phyloP scores from a whole-genome alignment of 345 rosid genomes.

The Syzygium grande region DNA sequence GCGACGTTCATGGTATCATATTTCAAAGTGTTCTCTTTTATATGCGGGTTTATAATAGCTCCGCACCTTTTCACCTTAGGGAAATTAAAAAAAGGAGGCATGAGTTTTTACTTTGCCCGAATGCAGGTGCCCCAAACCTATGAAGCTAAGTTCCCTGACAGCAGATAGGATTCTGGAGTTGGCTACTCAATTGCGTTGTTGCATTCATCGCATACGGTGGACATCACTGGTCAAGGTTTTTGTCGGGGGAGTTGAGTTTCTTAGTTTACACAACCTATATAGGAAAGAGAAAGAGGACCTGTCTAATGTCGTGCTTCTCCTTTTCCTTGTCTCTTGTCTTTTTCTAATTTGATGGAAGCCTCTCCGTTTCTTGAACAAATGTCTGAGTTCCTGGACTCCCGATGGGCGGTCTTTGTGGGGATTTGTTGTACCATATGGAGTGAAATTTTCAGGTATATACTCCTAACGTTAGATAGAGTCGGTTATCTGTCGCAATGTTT shows the following conservation, averaged over 20 bases:
- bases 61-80: background rate
- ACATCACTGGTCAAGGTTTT: background rate
- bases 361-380: background rate
- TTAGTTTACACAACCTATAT: background rate
- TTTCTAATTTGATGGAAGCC: background rate
- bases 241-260: background rate
- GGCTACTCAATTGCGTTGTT: background rate
- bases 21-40: background rate
- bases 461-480: background rate
- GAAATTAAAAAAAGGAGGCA: background rate
- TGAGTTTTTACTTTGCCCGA: background rate
- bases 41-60: background rate
- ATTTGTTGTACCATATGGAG: background rate
- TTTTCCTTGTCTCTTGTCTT: background rate
- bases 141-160: conserved; percentile 53
- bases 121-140: conserved; percentile 49
- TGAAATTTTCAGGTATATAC: background rate
- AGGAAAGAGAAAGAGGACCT: background rate
- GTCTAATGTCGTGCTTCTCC: background rate
- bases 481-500: background rate
- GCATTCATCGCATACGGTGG: background rate
- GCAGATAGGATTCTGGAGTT: conserved; percentile 14
- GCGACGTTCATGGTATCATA: conserved; percentile 70
- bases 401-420: background rate
- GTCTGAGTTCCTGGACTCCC: background rate